A percentile compares a stretch with the other conserved stretches of the same genome.
phyloP scores from a whole-genome alignment of 176 grass and related monocot genomes.

The Triticum timopheevii region DNA sequence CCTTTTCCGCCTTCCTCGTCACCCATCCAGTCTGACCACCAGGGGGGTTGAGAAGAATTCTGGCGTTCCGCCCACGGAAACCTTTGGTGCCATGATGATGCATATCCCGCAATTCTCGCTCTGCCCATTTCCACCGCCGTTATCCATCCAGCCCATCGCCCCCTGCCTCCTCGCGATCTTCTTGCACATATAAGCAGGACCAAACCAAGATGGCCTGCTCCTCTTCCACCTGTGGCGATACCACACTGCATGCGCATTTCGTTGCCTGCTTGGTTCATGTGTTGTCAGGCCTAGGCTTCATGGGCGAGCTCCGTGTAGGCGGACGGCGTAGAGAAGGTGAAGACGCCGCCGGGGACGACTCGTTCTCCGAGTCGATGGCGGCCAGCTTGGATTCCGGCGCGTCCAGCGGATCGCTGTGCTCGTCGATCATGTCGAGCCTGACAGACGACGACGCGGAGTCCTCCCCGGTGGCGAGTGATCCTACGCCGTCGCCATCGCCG shows the following conservation, averaged over 20 bases:
- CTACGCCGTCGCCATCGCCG: neutral
- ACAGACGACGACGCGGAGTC: slow-evolving; percentile 24
- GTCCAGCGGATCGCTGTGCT: slow-evolving; percentile 25
- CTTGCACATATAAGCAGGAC: neutral
- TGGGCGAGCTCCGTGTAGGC: neutral
- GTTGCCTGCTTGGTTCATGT: neutral
- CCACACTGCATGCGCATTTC: neutral
- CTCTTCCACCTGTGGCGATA: neutral
- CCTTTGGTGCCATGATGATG: neutral
- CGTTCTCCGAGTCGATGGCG: neutral
- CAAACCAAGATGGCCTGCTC: neutral
- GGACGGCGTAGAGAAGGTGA: neutral
- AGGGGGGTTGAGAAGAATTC: neutral
- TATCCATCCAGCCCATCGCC: slow-evolving; percentile 8
- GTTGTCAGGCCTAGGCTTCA: neutral
- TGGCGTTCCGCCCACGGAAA: slow-evolving; percentile 11
- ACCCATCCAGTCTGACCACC: neutral
- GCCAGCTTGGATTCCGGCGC: slow-evolving; percentile 5
- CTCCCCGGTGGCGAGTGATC: neutral
- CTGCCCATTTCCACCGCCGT: neutral
- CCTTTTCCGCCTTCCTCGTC: neutral
- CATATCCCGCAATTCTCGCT: slow-evolving; percentile 1
- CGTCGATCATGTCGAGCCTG: slow-evolving; percentile 38
- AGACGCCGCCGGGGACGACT: neutral
- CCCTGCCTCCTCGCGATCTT: neutral